phyloP scores from a whole-genome alignment of 768 basidiomycete genomes.

The Lentinula detonsa region DNA sequence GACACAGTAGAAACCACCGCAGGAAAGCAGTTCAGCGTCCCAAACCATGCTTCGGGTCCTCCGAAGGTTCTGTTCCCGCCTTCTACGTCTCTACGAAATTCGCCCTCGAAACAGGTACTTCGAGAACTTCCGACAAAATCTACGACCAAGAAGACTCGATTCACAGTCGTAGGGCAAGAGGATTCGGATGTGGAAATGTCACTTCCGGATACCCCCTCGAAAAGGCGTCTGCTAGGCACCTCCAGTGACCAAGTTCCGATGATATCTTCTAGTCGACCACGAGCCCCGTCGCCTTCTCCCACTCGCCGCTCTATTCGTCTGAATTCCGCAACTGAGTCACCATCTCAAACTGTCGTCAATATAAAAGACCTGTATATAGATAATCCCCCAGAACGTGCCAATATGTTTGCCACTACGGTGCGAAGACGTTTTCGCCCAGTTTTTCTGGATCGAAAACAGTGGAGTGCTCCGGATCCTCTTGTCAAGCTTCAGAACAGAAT shows the following conservation, averaged over 20 bases:
- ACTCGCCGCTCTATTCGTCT: not conserved
- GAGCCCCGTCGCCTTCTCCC: no score
- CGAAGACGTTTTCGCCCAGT: slow-evolving; percentile 9
- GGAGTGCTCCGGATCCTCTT: slow-evolving; percentile 5
- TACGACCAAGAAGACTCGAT: not conserved
- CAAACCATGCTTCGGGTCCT: no score
- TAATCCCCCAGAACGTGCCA: not conserved
- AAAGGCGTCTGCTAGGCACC: not conserved
- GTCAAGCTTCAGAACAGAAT: not conserved
- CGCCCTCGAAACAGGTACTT: not conserved
- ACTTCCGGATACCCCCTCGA: not conserved
- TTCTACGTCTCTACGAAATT: not conserved
- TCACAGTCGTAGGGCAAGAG: not conserved
- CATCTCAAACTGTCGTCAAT: not conserved
- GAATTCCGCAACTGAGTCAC: not conserved
- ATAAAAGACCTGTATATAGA: not conserved
- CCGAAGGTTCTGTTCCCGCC: not conserved
- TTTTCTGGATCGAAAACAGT: slow-evolving; percentile 7
- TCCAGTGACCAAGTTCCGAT: not conserved
- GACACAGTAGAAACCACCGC: not conserved
- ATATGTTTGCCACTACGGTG: not conserved
- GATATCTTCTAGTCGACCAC: not conserved
- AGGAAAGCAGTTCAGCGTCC: not conserved
- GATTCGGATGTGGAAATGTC: not conserved
- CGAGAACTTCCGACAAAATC: not conserved